Percentiles rank a stretch among this genome's conserved stretches.
Evolutionary conservation across 805 yeast genomes (phyloP).

Genomic region (Yarrowia osloensis): DNA sequence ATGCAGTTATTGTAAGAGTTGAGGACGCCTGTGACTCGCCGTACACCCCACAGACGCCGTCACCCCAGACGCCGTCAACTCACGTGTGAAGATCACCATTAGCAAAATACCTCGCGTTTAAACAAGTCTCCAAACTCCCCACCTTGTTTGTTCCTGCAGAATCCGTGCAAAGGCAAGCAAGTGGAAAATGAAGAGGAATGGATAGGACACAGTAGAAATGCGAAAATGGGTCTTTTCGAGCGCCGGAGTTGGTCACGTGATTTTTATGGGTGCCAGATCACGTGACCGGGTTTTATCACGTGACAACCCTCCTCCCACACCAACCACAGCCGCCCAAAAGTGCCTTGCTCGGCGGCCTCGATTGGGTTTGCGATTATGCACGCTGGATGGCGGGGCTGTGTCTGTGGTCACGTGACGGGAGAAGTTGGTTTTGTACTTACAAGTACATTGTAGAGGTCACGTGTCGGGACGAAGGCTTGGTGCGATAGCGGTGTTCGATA

Average conservation of each 20-base stretch:
- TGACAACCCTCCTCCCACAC: neutral
- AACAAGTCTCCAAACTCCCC: too few relatives aligned
- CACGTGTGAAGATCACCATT: neutral
- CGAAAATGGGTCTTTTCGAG: too few relatives aligned
- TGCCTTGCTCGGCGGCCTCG: neutral
- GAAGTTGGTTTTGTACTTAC: too few relatives aligned
- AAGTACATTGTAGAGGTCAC: neutral
- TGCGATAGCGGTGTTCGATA: neutral
- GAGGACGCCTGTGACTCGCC: too few relatives aligned
- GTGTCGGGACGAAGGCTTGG: too few relatives aligned
- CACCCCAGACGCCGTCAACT: too few relatives aligned
- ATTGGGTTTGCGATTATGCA: constrained; percentile 14
- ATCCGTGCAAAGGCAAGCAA: neutral
- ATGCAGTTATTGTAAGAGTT: too few relatives aligned
- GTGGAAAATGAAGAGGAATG: neutral
- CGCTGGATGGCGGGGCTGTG: neutral
- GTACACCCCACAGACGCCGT: too few relatives aligned
- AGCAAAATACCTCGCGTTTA: neutral
- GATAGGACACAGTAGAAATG: too few relatives aligned
- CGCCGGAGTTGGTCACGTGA: neutral
- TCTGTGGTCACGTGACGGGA: neutral
- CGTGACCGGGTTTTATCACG: neutral
- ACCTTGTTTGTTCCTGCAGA: constrained; percentile 5
- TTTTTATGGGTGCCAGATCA: too few relatives aligned
- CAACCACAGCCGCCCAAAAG: neutral